phyloP scores from a whole-genome alignment of 805 yeast species.

The Candida caryicola region DNA sequence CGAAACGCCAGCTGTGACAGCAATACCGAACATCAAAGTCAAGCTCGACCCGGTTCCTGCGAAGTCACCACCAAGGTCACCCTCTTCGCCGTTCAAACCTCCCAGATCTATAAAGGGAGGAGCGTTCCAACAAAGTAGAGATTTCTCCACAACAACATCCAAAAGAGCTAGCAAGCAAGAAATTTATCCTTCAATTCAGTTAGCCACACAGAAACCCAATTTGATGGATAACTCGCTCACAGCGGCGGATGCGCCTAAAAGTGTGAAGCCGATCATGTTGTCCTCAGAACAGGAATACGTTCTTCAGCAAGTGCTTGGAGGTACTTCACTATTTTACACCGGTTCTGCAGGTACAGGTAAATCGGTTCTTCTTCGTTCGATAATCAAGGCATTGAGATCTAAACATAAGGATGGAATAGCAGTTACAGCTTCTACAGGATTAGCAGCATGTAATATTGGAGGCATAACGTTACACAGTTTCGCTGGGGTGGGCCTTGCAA shows the following conservation, averaged over 20 bases:
- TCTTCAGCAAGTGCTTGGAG: conserved; percentile 59
- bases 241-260: conserved; percentile 14
- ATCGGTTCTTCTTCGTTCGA: conserved; percentile 71
- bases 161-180: conserved; percentile 4
- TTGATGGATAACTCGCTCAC: background rate
- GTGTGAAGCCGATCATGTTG: conserved; percentile 36
- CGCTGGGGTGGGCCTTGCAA: conserved; percentile 75
- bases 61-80: background rate
- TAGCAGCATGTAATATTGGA: conserved; percentile 80
- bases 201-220: conserved; percentile 25
- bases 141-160: conserved; percentile 9
- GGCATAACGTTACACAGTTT: conserved; percentile 76
- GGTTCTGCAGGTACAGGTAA: conserved; percentile 99
- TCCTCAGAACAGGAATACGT: conserved; percentile 63
- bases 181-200: conserved; percentile 24
- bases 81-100: background rate
- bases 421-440: conserved; percentile 81
- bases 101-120: too few relatives aligned
- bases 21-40: background rate
- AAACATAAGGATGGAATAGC: conserved; percentile 54
- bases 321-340: conserved; percentile 79
- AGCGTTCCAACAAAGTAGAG: conserved; percentile 1
- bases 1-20: too few relatives aligned
- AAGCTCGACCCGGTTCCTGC: background rate
- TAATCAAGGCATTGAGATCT: conserved; percentile 51